A percentile compares a stretch with the other conserved stretches of the same genome.
Evolutionary conservation across 2,329 filamentous ascomycete genomes (phyloP).

Genomic region (Westerdykella aurantiaca): DNA sequence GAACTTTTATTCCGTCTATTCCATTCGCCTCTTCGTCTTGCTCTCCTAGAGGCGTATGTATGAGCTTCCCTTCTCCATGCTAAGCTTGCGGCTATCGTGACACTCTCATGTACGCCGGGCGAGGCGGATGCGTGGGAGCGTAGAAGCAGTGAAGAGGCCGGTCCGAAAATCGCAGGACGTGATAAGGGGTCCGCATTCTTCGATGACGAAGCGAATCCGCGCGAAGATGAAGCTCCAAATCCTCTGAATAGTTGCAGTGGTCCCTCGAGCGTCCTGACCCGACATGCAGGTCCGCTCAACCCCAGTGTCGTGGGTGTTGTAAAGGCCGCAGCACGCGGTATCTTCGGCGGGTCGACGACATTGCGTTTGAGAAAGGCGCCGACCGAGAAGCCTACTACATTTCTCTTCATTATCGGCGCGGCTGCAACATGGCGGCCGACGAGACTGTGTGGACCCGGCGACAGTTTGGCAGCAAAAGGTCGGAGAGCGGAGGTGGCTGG

Average conservation of each 20-base stretch:
- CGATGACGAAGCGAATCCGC: constrained; percentile 1
- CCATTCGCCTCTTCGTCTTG: constrained; percentile 10
- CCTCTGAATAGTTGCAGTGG: too few relatives aligned
- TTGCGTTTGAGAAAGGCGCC: constrained; percentile 32
- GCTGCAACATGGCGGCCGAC: constrained; percentile 27
- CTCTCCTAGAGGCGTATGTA: constrained; percentile 14
- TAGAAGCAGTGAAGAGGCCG: constrained; percentile 8
- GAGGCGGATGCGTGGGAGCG: constrained; percentile 6
- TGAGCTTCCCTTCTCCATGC: constrained; percentile 29
- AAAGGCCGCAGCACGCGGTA: neutral
- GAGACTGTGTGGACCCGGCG: neutral
- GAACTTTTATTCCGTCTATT: constrained; percentile 37
- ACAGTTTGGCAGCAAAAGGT: neutral
- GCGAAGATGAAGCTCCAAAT: constrained; percentile 3
- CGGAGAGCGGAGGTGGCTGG: neutral
- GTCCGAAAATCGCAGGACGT: constrained; percentile 11
- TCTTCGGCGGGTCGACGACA: constrained; percentile 19
- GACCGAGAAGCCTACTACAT: constrained; percentile 34
- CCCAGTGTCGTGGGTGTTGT: neutral
- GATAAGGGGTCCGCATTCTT: constrained; percentile 1
- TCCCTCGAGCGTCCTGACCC: too few relatives aligned
- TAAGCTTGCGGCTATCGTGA: constrained; percentile 21
- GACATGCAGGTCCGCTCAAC: too few relatives aligned
- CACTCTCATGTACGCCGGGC: constrained; percentile 11
- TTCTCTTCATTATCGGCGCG: constrained; percentile 40